phyloP scores from a whole-genome alignment of 306 rosid species.

The Pachyrhizus erosus region DNA sequence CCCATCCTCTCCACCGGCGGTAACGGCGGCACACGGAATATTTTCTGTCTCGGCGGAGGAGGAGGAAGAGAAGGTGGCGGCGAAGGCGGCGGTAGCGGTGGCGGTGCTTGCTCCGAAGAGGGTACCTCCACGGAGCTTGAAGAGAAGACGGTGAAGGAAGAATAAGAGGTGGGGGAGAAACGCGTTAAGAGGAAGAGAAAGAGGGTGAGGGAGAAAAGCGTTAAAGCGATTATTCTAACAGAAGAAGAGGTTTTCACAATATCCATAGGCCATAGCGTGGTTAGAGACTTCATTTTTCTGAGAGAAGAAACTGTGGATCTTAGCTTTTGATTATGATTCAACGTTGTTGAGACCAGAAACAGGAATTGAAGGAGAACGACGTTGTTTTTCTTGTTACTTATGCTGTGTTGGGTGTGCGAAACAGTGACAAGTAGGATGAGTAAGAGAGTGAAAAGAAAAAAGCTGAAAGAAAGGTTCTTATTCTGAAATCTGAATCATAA shows the following conservation, averaged over 20 bases:
- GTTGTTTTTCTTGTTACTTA: neutral
- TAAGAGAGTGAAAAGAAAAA: neutral
- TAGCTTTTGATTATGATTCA: neutral
- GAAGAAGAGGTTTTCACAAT: conserved; percentile 54
- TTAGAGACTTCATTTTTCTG: conserved; percentile 46
- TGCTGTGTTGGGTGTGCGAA: neutral
- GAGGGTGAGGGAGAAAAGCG: conserved; percentile 60
- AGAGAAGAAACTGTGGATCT: neutral
- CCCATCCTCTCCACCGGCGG: conserved; percentile 71
- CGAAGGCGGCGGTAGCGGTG: neutral
- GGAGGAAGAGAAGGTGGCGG: no score
- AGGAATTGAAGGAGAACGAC: neutral
- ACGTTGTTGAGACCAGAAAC: no score
- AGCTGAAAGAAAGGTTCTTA: neutral
- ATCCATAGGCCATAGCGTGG: conserved; percentile 31
- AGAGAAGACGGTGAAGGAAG: conserved; percentile 45
- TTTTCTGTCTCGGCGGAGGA: conserved; percentile 16
- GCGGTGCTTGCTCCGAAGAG: conserved; percentile 11
- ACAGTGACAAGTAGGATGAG: neutral
- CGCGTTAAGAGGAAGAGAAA: conserved; percentile 54
- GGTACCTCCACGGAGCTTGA: neutral
- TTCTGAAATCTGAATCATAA: neutral
- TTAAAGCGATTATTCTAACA: conserved; percentile 56
- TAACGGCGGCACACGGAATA: conserved; percentile 39
- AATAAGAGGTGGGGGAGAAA: conserved; percentile 6